Percentiles rank a stretch among this genome's conserved stretches.
Conservation (phyloP, 2,329 filamentous ascomycete genomes). For the Amauroascus verrucosus region DNA sequence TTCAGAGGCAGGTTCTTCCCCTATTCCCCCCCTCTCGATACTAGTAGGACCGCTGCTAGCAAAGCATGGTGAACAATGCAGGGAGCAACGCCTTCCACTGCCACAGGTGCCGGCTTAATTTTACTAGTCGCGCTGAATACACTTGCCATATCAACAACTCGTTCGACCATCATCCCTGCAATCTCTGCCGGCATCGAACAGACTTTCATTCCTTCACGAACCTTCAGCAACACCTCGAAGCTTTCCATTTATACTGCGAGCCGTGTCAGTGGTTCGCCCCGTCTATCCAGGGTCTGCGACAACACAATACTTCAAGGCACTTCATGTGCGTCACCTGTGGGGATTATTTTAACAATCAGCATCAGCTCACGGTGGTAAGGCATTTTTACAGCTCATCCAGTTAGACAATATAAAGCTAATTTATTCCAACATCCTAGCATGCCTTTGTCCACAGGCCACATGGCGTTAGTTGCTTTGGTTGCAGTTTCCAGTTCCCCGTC, state of each 20-base stretch:
- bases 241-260: constrained; percentile 18
- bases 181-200: constrained; percentile 8
- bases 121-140: constrained; percentile 3
- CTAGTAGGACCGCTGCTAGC: too few species aligned
- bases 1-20: neutral
- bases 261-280: constrained; percentile 19
- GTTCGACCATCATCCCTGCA: constrained; percentile 14
- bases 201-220: constrained; percentile 17
- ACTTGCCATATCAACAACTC: constrained; percentile 7
- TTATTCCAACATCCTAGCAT: constrained; percentile 6
- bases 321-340: constrained; percentile 18
- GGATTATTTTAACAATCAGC: constrained; percentile 16
- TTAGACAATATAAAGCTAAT: neutral
- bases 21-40: neutral
- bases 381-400: neutral
- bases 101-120: constrained; percentile 7
- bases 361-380: constrained; percentile 18
- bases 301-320: constrained; percentile 18
- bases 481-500: constrained; percentile 14
- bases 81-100: neutral
- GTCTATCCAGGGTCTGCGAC: constrained; percentile 15
- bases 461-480: constrained; percentile 17
- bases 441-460: constrained; percentile 16
- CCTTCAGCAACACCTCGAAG: constrained; percentile 17
- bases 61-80: neutral